A percentile compares a stretch with the other conserved stretches of the same genome.
phyloP scores from a whole-genome alignment of 495 filamentous ascomycete genomes.

The Penicillium robsamsonii region DNA sequence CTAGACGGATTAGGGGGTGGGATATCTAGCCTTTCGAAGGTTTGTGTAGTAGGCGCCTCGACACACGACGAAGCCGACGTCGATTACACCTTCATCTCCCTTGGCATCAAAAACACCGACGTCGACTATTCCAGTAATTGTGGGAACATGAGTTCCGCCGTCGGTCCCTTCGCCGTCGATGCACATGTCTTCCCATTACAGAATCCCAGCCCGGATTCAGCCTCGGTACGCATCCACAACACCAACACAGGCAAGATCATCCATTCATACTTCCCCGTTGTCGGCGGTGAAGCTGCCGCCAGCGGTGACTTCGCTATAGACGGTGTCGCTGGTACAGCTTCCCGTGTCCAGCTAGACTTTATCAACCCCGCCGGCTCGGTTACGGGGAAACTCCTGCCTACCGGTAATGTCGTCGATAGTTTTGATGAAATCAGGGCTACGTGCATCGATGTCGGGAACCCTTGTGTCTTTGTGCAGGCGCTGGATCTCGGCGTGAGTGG shows the following conservation, averaged over 20 bases:
- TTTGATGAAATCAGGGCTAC: conserved; percentile 54
- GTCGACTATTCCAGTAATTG: conserved; percentile 71
- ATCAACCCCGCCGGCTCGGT: conserved; percentile 64
- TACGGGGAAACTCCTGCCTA: conserved; percentile 65
- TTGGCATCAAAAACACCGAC: conserved; percentile 56
- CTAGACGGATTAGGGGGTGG: conserved; percentile 72
- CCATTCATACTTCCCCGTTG: conserved; percentile 47
- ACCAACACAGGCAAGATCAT: conserved; percentile 55
- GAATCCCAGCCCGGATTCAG: conserved; percentile 2
- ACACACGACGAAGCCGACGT: conserved; percentile 55
- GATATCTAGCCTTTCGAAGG: conserved; percentile 66
- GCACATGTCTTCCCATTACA: conserved; percentile 38
- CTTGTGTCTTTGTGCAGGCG: conserved; percentile 61
- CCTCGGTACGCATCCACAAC: conserved; percentile 50
- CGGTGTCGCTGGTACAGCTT: conserved; percentile 60
- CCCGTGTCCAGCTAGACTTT: conserved; percentile 60
- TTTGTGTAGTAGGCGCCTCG: conserved; percentile 59
- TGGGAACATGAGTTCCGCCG: conserved; percentile 67
- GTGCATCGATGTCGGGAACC: conserved; percentile 65
- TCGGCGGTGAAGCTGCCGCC: conserved; percentile 47
- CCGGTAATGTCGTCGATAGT: conserved; percentile 54
- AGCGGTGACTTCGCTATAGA: conserved; percentile 61
- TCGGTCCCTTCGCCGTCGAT: conserved; percentile 66
- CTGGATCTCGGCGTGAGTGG: conserved; percentile 49
- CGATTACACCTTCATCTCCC: conserved; percentile 70